Percentiles rank a stretch among this genome's conserved stretches.
Evolutionary conservation across 352 stramenopile species (phyloP).

Genomic region (Halophytophthora batemanensis): DNA sequence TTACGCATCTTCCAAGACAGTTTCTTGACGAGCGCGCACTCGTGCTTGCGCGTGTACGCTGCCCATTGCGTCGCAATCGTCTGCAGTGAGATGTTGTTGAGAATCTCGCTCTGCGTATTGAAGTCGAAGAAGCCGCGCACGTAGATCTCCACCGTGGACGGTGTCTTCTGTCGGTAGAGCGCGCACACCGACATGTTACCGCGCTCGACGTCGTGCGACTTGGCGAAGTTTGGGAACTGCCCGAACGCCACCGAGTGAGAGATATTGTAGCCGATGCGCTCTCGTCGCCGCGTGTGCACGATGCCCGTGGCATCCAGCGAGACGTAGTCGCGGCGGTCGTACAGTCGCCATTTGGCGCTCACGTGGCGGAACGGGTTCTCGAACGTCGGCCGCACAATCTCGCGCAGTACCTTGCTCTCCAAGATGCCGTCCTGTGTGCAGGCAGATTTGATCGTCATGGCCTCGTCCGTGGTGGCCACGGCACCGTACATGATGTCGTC

Average conservation of each 20-base stretch:
- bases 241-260: constrained; percentile 10
- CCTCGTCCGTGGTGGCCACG: constrained; percentile 36
- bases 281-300: constrained; percentile 10
- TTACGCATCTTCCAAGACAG: constrained; percentile 18
- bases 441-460: constrained; percentile 43
- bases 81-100: constrained; percentile 10
- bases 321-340: constrained; percentile 23
- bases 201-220: constrained; percentile 11
- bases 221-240: constrained; percentile 3
- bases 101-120: constrained; percentile 5
- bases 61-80: constrained; percentile 10
- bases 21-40: constrained; percentile 31
- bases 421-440: constrained; percentile 44
- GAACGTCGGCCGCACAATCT: constrained; percentile 40
- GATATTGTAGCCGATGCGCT: constrained; percentile 28
- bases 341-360: constrained; percentile 38
- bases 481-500: constrained; percentile 50
- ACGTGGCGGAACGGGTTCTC: constrained; percentile 52
- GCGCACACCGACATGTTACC: constrained; percentile 14
- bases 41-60: constrained; percentile 7
- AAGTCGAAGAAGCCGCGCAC: constrained; percentile 20
- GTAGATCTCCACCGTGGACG: constrained; percentile 10
- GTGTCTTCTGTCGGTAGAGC: constrained; percentile 13
- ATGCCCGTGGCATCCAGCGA: constrained; percentile 33
- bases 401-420: constrained; percentile 49